A percentile compares a stretch with the other conserved stretches of the same genome.
Evolutionary conservation across 2,329 filamentous ascomycete species (phyloP).

Genomic region (Talaromyces piceae): DNA sequence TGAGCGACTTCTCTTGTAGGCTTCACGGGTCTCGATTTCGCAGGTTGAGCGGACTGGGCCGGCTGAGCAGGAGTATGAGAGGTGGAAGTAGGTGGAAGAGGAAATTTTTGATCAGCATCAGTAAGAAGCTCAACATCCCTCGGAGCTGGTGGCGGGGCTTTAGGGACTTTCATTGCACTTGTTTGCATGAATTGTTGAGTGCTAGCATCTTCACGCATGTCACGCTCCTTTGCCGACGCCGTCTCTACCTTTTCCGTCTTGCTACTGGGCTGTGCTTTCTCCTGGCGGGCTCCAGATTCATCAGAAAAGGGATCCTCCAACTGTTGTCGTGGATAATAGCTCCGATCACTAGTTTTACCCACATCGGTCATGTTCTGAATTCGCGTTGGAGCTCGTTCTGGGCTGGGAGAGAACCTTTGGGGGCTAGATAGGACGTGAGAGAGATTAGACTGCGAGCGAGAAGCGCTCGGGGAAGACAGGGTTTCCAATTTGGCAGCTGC

Average conservation of each 20-base stretch:
- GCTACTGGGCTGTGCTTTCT: conserved; percentile 23
- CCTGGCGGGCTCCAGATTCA: conserved; percentile 16
- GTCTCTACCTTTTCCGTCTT: conserved; percentile 15
- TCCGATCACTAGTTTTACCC: conserved; percentile 28
- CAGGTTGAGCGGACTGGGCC: conserved; percentile 20
- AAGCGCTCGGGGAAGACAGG: conserved; percentile 34
- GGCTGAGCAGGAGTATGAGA: conserved; percentile 13
- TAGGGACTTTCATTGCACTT: conserved; percentile 22
- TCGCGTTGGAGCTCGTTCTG: conserved; percentile 19
- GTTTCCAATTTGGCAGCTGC: conserved; percentile 53
- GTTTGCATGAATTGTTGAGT: conserved; percentile 11
- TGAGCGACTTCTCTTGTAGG: conserved; percentile 36
- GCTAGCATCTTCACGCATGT: conserved; percentile 20
- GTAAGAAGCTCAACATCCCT: conserved; percentile 24
- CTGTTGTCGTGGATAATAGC: conserved; percentile 25
- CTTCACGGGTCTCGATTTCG: conserved; percentile 37
- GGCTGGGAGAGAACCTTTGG: conserved; percentile 16
- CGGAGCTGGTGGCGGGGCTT: conserved; percentile 20
- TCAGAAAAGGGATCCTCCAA: conserved; percentile 30
- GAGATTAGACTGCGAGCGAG: conserved; percentile 22
- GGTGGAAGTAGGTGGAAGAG: conserved; percentile 16
- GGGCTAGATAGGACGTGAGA: conserved; percentile 14
- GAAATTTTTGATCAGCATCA: conserved; percentile 22
- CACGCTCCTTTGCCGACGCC: conserved; percentile 19
- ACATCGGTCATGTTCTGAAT: conserved; percentile 55